These are phyloP conservation scores for Leishmania amazonensis DNA, from an alignment of 208 protist species.

Conservation along the genomic window DNA sequence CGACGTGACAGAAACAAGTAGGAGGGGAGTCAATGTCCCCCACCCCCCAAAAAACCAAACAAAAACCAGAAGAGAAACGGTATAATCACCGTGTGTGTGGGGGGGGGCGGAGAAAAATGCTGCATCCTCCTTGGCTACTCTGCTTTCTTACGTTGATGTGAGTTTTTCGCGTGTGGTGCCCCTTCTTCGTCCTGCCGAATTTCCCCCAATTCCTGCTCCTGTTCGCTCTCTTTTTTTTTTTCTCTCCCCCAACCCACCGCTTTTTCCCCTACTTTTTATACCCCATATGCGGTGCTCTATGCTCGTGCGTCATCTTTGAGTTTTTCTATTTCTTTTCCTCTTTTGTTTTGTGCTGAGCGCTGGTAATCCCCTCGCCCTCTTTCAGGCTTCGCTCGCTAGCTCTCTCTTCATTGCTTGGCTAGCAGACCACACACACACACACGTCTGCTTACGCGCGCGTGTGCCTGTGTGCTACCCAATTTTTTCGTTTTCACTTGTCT, in stretches of 20 bases:
- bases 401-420: neutral
- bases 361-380: neutral
- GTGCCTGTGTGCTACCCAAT: neutral
- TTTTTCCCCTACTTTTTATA: neutral
- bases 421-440: neutral
- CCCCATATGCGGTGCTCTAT: neutral
- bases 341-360: neutral
- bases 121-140: neutral
- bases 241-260: neutral
- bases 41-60: neutral
- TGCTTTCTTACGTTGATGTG: neutral
- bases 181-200: neutral
- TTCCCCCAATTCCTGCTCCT: neutral
- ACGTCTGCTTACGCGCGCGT: neutral
- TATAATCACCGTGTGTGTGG: neutral
- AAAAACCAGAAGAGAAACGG: neutral
- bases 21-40: neutral
- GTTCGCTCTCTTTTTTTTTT: slow-evolving; percentile 4
- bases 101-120: neutral
- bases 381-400: neutral
- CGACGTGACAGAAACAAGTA: neutral
- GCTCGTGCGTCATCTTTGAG: neutral
- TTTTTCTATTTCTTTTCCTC: neutral
- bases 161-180: neutral
- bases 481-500: neutral